These are phyloP conservation scores for Gaertneriomyces sp. DNA, from an alignment of 192 early-diverging fungal species.

Conservation along the genomic window DNA sequence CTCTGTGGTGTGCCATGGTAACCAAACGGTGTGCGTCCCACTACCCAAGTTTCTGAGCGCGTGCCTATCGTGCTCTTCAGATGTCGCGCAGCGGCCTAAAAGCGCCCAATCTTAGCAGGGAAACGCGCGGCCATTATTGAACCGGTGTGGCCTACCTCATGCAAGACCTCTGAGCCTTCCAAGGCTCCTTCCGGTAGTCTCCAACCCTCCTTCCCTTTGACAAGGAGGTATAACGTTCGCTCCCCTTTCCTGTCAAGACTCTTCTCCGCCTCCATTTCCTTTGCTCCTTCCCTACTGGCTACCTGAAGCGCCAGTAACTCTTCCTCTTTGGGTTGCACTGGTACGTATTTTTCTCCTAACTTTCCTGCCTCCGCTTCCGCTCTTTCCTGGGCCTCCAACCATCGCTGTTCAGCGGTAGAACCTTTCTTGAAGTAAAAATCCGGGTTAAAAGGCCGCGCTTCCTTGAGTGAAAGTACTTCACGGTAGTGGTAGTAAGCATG, in stretches of 20 bases:
- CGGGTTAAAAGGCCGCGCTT: conserved; percentile 53
- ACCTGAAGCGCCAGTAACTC: conserved; percentile 45
- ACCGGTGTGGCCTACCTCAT: conserved; percentile 48
- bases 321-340: conserved; percentile 47
- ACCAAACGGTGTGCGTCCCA: conserved; percentile 78
- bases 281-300: conserved; percentile 55
- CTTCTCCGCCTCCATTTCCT: conserved; percentile 63
- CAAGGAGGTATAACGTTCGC: conserved; percentile 76
- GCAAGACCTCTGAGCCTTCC: conserved; percentile 63
- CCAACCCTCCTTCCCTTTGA: conserved; percentile 61
- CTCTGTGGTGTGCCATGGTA: conserved; percentile 43
- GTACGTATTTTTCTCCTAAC: conserved; percentile 10
- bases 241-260: conserved; percentile 75
- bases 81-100: conserved; percentile 69
- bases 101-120: neutral
- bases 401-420: conserved; percentile 60
- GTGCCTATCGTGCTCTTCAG: conserved; percentile 68
- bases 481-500: conserved; percentile 66
- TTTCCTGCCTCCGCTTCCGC: neutral
- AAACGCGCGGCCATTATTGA: neutral
- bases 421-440: conserved; percentile 82
- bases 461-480: conserved; percentile 53
- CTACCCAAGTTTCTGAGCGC: conserved; percentile 80
- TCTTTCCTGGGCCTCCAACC: conserved; percentile 40
- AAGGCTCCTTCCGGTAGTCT: conserved; percentile 68